A percentile compares a stretch with the other conserved stretches of the same genome.
phyloP scores from a whole-genome alignment of 2,329 filamentous ascomycete genomes.

The Colletotrichum horii region DNA sequence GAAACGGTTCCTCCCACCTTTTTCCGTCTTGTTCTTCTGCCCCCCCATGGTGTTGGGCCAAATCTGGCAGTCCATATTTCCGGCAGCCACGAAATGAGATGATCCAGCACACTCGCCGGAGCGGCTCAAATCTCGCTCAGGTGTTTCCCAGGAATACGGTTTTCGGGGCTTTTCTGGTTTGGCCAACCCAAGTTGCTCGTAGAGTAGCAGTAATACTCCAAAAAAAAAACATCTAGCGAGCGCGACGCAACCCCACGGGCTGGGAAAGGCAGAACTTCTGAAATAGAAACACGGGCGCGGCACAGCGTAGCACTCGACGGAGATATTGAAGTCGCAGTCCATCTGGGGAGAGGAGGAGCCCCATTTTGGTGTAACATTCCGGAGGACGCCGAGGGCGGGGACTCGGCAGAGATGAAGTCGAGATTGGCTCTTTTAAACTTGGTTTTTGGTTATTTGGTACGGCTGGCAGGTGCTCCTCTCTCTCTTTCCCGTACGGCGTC shows the following conservation, averaged over 20 bases:
- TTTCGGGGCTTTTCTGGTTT: not conserved
- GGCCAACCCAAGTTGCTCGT: not conserved
- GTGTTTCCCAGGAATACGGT: not conserved
- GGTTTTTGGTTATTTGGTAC: not conserved
- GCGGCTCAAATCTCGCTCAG: not conserved
- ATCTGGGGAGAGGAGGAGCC: not conserved
- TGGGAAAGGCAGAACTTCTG: not conserved
- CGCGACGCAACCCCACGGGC: not conserved
- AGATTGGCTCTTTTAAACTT: conserved; percentile 7
- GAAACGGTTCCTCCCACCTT: not conserved
- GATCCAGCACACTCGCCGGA: not conserved
- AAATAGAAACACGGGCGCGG: not conserved
- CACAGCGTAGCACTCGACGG: not conserved
- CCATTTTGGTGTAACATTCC: not conserved
- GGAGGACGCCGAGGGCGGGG: not conserved
- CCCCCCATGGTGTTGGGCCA: not conserved
- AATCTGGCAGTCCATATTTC: not conserved
- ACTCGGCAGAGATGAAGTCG: not conserved
- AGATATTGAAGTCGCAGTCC: not conserved
- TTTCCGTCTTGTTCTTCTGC: not conserved
- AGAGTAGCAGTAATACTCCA: not conserved
- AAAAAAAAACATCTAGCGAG: not conserved
- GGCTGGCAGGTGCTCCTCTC: not conserved
- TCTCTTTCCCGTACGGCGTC: not conserved
- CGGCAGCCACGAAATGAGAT: not conserved